Conservation (phyloP, 2,329 filamentous ascomycete genomes). For the Fusarium multiceps region DNA sequence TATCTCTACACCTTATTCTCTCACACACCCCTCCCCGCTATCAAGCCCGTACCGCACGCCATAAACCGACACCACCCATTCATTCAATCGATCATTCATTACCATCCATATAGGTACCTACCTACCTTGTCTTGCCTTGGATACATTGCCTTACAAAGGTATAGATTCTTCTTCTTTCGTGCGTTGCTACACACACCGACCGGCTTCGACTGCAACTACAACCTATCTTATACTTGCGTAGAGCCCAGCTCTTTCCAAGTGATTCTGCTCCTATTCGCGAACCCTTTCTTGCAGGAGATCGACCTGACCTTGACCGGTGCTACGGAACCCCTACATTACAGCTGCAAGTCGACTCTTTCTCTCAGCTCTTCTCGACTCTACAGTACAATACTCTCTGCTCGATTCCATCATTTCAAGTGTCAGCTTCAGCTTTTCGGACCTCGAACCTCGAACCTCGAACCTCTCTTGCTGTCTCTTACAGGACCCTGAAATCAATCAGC, state of each 20-base stretch:
- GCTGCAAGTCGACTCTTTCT: slow-evolving; percentile 20
- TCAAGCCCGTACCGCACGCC: slow-evolving; percentile 37
- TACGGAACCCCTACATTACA: slow-evolving; percentile 31
- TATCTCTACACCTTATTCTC: slow-evolving; percentile 37
- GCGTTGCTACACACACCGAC: slow-evolving; percentile 38
- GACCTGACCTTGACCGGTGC: slow-evolving; percentile 42
- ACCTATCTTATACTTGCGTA: slow-evolving; percentile 29
- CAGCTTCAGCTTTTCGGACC: slow-evolving; percentile 22
- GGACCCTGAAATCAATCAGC: slow-evolving; percentile 30
- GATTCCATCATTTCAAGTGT: slow-evolving; percentile 5
- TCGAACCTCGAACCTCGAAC: neutral
- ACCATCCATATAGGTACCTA: slow-evolving; percentile 5
- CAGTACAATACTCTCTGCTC: slow-evolving; percentile 11
- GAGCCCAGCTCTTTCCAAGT: slow-evolving; percentile 15
- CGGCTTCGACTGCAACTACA: slow-evolving; percentile 21
- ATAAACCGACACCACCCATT: slow-evolving; percentile 43
- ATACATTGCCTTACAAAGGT: slow-evolving; percentile 22
- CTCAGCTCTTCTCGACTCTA: neutral
- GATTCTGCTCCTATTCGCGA: slow-evolving; percentile 21
- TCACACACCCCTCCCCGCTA: slow-evolving; percentile 34
- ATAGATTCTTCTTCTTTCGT: slow-evolving; percentile 27
- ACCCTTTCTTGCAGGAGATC: slow-evolving; percentile 38
- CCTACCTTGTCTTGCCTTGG: slow-evolving; percentile 5
- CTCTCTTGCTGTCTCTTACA: slow-evolving; percentile 4
- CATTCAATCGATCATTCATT: neutral